Evolutionary conservation across 2,329 filamentous ascomycete genomes (phyloP).

Genomic region (Fusarium musae): DNA sequence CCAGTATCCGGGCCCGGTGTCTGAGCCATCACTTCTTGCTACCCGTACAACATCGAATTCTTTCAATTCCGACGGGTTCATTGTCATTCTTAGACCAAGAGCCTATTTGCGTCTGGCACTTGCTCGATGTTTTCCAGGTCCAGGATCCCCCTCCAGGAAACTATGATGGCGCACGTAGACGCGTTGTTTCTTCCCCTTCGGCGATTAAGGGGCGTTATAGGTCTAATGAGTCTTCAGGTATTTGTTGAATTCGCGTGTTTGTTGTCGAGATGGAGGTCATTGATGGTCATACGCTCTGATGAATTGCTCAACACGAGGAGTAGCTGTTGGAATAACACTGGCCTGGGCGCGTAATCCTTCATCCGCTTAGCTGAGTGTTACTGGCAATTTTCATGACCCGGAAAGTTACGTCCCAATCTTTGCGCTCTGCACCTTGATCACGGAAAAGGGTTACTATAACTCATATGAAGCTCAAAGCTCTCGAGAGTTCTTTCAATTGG

Average conservation of each 20-base stretch:
- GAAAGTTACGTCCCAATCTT: conserved; percentile 6
- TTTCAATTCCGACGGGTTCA: conserved; percentile 49
- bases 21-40: conserved; percentile 58
- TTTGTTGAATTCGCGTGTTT: background rate
- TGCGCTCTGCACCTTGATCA: conserved; percentile 20
- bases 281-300: conserved; percentile 6
- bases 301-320: conserved; percentile 2
- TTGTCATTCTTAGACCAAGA: background rate
- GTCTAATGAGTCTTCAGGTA: background rate
- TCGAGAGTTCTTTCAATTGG: conserved; percentile 26
- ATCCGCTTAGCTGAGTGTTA: background rate
- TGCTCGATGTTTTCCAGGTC: background rate
- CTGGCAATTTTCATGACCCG: background rate
- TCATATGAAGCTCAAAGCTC: conserved; percentile 32
- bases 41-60: conserved; percentile 57
- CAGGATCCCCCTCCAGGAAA: background rate
- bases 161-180: background rate
- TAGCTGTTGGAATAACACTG: background rate
- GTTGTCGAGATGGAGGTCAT: conserved; percentile 1
- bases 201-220: background rate
- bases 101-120: background rate
- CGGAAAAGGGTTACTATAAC: conserved; percentile 19
- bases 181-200: background rate
- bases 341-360: background rate
- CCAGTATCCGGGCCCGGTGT: conserved; percentile 59